phyloP scores from a whole-genome alignment of 2,329 filamentous ascomycete species.

The Fusarium sacchari region DNA sequence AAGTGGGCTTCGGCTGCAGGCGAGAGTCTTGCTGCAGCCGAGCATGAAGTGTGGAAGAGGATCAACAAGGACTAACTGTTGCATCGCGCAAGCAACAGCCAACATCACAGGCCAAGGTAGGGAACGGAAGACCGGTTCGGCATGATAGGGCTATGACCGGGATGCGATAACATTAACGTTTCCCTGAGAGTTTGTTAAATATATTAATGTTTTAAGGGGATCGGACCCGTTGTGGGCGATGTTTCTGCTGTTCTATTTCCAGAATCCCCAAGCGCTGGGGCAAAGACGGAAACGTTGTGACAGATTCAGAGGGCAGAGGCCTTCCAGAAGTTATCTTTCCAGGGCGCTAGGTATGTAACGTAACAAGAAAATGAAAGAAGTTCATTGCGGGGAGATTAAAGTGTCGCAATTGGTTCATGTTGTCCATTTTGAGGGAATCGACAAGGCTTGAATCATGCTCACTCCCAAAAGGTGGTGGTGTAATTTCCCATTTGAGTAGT shows the following conservation, averaged over 20 bases:
- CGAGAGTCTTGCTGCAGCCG: conserved; percentile 65
- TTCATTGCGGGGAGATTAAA: conserved; percentile 33
- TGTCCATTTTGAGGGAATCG: conserved; percentile 34
- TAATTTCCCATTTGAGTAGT: conserved; percentile 42
- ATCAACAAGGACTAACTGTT: conserved; percentile 65
- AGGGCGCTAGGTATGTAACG: conserved; percentile 18
- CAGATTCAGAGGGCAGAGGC: not conserved
- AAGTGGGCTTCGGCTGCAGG: conserved; percentile 68
- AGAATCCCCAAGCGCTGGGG: conserved; percentile 27
- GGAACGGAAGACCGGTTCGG: conserved; percentile 5
- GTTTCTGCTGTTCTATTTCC: conserved; percentile 44
- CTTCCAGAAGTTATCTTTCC: conserved; percentile 15
- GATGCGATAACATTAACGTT: conserved; percentile 29
- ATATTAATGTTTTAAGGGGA: conserved; percentile 40
- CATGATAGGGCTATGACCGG: conserved; percentile 32
- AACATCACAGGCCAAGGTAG: conserved; percentile 6
- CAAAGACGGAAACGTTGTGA: conserved; percentile 22
- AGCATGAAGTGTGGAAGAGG: conserved; percentile 70
- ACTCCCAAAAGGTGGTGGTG: conserved; percentile 26
- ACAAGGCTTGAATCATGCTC: conserved; percentile 35
- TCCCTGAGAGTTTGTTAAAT: conserved; percentile 32
- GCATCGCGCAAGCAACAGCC: not conserved
- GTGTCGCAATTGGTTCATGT: conserved; percentile 40
- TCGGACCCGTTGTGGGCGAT: conserved; percentile 24
- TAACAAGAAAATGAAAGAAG: conserved; percentile 29